A percentile compares a stretch with the other conserved stretches of the same genome.
phyloP scores from a whole-genome alignment of 2,329 filamentous ascomycete genomes.

The Graphium sp. region DNA sequence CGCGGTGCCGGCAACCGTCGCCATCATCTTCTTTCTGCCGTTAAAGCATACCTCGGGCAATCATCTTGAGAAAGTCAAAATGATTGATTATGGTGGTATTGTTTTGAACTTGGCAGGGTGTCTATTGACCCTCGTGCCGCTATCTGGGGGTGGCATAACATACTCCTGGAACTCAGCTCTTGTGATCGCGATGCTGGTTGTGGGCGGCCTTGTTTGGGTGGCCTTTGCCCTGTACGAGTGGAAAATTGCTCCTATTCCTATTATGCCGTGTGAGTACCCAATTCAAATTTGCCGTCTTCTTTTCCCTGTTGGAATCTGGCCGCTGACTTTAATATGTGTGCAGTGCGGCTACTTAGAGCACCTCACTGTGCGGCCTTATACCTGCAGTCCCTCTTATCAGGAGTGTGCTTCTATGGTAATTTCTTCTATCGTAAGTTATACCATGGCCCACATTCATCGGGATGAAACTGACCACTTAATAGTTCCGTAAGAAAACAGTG shows the following conservation, averaged over 20 bases:
- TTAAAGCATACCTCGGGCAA: conserved; percentile 9
- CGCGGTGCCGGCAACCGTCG: conserved; percentile 7
- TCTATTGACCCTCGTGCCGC: conserved; percentile 11
- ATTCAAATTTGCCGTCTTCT: too few relatives aligned
- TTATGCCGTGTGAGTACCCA: too few relatives aligned
- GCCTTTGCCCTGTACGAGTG: conserved; percentile 12
- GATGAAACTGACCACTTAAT: too few relatives aligned
- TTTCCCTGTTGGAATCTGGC: too few relatives aligned
- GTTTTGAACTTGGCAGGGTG: conserved; percentile 11
- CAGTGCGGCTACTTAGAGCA: conserved; percentile 9
- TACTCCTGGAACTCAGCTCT: conserved; percentile 12
- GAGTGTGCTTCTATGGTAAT: conserved; percentile 13
- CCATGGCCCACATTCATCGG: too few relatives aligned
- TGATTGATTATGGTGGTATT: conserved; percentile 13
- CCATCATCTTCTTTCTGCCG: conserved; percentile 12
- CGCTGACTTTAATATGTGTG: too few relatives aligned
- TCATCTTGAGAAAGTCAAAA: conserved; percentile 10
- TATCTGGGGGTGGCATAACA: conserved; percentile 11
- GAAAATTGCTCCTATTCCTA: conserved; percentile 11
- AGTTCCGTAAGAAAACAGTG: too few relatives aligned
- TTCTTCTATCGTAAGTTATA: conserved; percentile 14
- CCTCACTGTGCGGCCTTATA: conserved; percentile 9
- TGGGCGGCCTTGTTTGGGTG: conserved; percentile 8
- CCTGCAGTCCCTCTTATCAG: conserved; percentile 11
- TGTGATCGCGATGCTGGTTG: conserved; percentile 9